Evolutionary conservation across 352 stramenopile species (phyloP), one percentile per base, ranked within the genome.

Genomic region (Aphanomyces euteiches): DNA sequence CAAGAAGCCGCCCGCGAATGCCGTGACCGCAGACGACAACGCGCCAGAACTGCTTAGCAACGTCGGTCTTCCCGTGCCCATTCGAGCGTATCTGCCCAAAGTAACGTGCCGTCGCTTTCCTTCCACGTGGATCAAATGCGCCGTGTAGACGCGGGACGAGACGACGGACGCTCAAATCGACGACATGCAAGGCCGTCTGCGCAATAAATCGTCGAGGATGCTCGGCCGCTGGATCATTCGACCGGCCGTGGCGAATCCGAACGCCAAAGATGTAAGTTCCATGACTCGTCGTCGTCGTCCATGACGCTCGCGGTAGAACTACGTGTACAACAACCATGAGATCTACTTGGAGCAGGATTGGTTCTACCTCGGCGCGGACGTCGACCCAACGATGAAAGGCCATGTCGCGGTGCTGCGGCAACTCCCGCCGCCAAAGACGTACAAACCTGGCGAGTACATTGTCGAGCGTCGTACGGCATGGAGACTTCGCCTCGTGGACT

Each of bases 251-350:
- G 40, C 71, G 70, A 5, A 71, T 1, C 76, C 78, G 13, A 79
- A 76, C 28, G 74, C 77, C 43, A 77, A 78, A 63, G 82, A 92
- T 63, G 81, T 90, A 79, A 60, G 79, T 73, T 17, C 17, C 47
- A 5, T 37, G 12, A 58, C 37, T 15, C 43, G 43, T 10, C 12
- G 0, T 41, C 4, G 28, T 28, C 28, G 28, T 28, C 28, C 28
- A 58, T 47, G 6, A n/a, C 6, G 34, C 3, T 58, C 5, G 59
- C 36, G 15, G 40, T 61, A 91, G 84, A 82, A 80, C 37, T 92
- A 89, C 61, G 85, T 92, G 36, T 90, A 90, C 77, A 93, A 91
- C 75, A 85, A 85, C 65, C 84, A 91, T 61, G 85, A 93, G 70
- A 77, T 93, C 15, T 93, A 87, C 66, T 67, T 93, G 13, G 84